Conservation (phyloP, 2,329 filamentous ascomycete genomes). For the Penicillium sp. region DNA sequence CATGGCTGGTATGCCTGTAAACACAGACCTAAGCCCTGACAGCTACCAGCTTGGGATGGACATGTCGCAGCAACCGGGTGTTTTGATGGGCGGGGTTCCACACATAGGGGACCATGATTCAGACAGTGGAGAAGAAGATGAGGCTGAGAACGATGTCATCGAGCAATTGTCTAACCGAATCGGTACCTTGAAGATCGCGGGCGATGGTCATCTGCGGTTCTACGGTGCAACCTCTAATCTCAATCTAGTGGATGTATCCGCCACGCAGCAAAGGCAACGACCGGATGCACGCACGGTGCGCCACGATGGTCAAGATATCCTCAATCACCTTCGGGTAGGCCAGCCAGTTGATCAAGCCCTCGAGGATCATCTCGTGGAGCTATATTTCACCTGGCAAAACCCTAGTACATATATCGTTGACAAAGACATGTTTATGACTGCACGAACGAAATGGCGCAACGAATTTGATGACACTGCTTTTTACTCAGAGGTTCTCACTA, state of each 20-base stretch:
- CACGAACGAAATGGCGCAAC: conserved; percentile 37
- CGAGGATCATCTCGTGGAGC: conserved; percentile 47
- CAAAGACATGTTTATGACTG: conserved; percentile 42
- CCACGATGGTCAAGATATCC: conserved; percentile 41
- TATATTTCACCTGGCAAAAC: conserved; percentile 54
- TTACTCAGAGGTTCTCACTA: conserved; percentile 44
- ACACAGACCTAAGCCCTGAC: conserved; percentile 28
- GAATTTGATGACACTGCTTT: conserved; percentile 42
- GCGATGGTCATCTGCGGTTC: conserved; percentile 47
- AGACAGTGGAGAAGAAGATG: conserved; percentile 41
- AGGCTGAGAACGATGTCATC: conserved; percentile 44
- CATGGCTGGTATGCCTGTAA: conserved; percentile 15
- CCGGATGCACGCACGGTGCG: conserved; percentile 42
- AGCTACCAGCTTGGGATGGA: conserved; percentile 29
- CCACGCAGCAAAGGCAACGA: conserved; percentile 34
- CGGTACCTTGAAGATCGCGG: conserved; percentile 46
- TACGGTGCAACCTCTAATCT: conserved; percentile 50
- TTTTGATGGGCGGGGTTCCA: conserved; percentile 21
- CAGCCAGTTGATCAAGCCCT: conserved; percentile 43
- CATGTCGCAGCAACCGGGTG: conserved; percentile 28
- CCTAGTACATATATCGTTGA: conserved; percentile 50
- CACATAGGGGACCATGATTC: conserved; percentile 30
- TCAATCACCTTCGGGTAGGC: conserved; percentile 45
- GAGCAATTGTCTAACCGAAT: conserved; percentile 47
- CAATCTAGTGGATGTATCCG: conserved; percentile 43